Evolutionary conservation across 164 flowering plant species (phyloP), one percentile per base, ranked within the genome.

Genomic region (Litsea cubeba): DNA sequence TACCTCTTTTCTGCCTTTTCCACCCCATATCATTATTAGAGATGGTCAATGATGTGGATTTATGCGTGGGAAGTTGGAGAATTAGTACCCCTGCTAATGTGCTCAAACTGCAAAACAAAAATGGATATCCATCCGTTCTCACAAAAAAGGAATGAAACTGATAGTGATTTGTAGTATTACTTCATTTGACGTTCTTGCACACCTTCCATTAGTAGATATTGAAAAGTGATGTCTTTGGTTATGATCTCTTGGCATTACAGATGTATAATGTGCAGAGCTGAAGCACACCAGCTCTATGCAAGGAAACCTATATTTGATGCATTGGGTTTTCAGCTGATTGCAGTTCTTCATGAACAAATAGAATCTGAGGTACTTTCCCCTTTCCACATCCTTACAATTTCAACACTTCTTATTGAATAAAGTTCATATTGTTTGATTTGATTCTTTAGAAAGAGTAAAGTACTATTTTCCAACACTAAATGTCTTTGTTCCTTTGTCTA

Each of bases 181-280:
- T 51, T 17, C 58, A 51, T 35, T 35, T 12, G 58, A 5, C 58
- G 14, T 17, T 35, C 58, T 51, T 51, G 18, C 14, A 17, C 11
- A 10, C 18, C 58, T 51, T 51, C 14, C 18, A 51, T 51, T 51
- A 51, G 8, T 51, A 17, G 18, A 12, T 51, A 15, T 51, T 51
- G 58, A 51, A 51, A 17, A 12, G 15, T 12, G 58, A 12, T 12
- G 15, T 51, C 18, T 12, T 12, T 10, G 2, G 15, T 65, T 65
- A 8, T 65, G 40, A 12, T 65, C 26, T 6, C 12, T 17, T 46
- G 22, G 20, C 63, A 72, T 76, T 79, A 78, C 90, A 91, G 91
- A 90, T 90, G 97, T 80, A 88, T 91, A 81, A 90, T 90, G 97
- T 91, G 94, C 78, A 83, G 97, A 82, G 94, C 97, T 49, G 91